Conservation (phyloP, 805 yeast species). For the Pichia heedii region DNA sequence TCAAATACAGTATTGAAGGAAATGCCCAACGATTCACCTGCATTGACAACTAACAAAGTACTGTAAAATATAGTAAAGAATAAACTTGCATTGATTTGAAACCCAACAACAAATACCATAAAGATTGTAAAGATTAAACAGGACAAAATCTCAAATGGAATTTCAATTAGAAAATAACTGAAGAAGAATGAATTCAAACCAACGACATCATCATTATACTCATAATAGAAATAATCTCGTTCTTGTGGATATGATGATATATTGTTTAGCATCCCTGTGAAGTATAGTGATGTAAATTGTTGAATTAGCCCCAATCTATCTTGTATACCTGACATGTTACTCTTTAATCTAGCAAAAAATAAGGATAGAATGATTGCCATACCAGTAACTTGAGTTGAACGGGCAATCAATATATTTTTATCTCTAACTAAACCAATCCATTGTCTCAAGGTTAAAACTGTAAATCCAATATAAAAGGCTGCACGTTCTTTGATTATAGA, state of each 20-base stretch:
- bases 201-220: conserved; percentile 63
- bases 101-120: conserved; percentile 61
- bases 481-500: conserved; percentile 27
- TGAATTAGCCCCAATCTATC: conserved; percentile 72
- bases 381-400: conserved; percentile 56
- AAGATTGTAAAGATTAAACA: conserved; percentile 51
- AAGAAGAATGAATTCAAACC: conserved; percentile 54
- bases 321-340: conserved; percentile 42
- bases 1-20: conserved; percentile 63
- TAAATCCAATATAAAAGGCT: conserved; percentile 25
- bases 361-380: conserved; percentile 58
- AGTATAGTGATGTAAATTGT: conserved; percentile 62
- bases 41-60: conserved; percentile 45
- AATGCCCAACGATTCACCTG: conserved; percentile 83
- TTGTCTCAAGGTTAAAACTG: conserved; percentile 30
- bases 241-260: conserved; percentile 68
- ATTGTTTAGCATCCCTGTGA: conserved; percentile 73
- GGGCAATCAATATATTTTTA: conserved; percentile 52
- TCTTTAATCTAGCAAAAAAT: conserved; percentile 53
- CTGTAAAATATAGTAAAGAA: conserved; percentile 57
- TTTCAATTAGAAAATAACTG: conserved; percentile 50
- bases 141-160: conserved; percentile 60
- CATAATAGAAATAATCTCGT: conserved; percentile 68
- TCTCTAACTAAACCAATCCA: conserved; percentile 37
- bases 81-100: conserved; percentile 58